A percentile compares a stretch with the other conserved stretches of the same genome.
phyloP scores from a whole-genome alignment of 164 flowering plant genomes.

The Stephania yunnanensis region DNA sequence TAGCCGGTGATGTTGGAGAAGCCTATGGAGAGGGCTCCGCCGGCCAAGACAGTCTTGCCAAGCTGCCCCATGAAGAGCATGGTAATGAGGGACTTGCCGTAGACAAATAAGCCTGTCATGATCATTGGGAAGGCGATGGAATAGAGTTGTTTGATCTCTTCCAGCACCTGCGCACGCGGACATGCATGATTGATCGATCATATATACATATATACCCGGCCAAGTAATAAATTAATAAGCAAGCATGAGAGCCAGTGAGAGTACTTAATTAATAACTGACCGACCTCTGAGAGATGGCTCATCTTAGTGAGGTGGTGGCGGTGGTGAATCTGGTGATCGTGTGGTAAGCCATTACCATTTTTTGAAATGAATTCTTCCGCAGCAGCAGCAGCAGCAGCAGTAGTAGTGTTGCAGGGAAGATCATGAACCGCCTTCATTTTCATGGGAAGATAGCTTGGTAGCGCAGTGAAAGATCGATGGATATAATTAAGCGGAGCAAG shows the following conservation, averaged over 20 bases:
- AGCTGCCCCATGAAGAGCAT: conserved; percentile 56
- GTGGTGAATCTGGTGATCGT: background rate
- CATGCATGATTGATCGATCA: background rate
- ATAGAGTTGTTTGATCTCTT: conserved; percentile 43
- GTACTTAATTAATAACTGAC: background rate
- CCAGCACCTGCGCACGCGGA: conserved; percentile 22
- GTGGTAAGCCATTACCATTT: background rate
- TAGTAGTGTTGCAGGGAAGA: background rate
- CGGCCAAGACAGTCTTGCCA: conserved; percentile 56
- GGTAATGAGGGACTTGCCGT: conserved; percentile 42
- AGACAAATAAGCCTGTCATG: conserved; percentile 43
- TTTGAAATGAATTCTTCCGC: background rate
- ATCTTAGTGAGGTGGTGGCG: conserved; percentile 2
- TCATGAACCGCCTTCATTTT: background rate
- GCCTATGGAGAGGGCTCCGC: conserved; percentile 57
- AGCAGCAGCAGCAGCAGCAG: background rate
- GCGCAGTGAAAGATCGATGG: background rate
- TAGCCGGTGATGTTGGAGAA: conserved; percentile 70
- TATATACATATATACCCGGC: too few relatives aligned
- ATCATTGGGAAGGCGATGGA: conserved; percentile 44
- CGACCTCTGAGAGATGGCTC: conserved; percentile 19
- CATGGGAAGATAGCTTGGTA: background rate
- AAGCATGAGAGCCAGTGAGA: background rate
- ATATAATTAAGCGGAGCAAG: too few relatives aligned
- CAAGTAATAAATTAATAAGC: background rate